phyloP scores from a whole-genome alignment of 2,329 filamentous ascomycete species.

The Ceratocystis variospora region DNA sequence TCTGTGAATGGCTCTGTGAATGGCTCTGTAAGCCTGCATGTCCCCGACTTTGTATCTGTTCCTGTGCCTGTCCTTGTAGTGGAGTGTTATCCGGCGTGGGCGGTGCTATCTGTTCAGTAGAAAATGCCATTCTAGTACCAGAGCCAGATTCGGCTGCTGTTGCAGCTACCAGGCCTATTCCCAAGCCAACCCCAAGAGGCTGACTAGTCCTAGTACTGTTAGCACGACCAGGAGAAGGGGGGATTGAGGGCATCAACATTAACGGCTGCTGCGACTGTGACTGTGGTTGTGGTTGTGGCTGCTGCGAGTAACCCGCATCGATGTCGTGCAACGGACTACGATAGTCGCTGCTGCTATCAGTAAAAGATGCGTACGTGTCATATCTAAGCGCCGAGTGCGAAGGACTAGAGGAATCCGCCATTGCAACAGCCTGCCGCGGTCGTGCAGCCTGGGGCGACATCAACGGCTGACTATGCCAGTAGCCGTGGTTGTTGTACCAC shows the following conservation, averaged over 20 bases:
- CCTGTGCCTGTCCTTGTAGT: constrained; percentile 7
- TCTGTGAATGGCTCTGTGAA: constrained; percentile 3
- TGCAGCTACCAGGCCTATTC: constrained; percentile 1
- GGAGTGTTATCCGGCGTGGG: constrained; percentile 14
- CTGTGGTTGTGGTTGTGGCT: background rate
- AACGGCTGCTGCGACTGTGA: background rate
- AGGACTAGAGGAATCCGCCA: background rate
- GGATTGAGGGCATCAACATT: background rate
- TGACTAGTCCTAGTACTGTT: background rate
- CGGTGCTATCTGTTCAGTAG: constrained; percentile 10
- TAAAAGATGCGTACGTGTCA: background rate
- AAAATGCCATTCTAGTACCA: background rate
- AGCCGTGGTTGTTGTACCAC: too few species aligned
- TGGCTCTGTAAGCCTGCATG: background rate
- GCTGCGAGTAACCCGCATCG: background rate
- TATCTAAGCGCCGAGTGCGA: background rate
- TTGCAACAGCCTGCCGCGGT: background rate
- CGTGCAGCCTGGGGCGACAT: background rate
- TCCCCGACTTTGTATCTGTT: background rate
- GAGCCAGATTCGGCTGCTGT: background rate
- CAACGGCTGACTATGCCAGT: too few species aligned
- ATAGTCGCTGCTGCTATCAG: background rate
- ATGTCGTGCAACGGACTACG: background rate
- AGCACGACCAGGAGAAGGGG: background rate
- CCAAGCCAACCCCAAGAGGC: background rate